A percentile compares a stretch with the other conserved stretches of the same genome.
phyloP scores from a whole-genome alignment of 139 green algal genomes.

The Pycnococcus provasolii region DNA sequence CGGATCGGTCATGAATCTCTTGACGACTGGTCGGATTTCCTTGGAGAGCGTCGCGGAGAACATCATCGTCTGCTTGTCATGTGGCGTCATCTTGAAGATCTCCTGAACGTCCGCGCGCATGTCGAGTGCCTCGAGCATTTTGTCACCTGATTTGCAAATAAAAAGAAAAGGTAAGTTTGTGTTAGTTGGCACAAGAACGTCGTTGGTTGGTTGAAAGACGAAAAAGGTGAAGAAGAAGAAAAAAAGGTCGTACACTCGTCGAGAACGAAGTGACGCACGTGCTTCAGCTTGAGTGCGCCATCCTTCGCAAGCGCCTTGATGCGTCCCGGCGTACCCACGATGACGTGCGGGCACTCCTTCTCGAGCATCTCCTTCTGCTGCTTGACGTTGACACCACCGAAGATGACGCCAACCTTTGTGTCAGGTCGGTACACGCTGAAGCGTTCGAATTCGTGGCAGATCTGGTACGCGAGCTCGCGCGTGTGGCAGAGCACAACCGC shows the following conservation, averaged over 20 bases:
- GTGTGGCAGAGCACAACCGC: slow-evolving; percentile 95
- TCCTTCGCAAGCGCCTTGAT: slow-evolving; percentile 68
- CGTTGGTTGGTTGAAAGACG: too few relatives aligned
- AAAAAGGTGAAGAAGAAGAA: too few relatives aligned
- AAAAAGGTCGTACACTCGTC: slow-evolving; percentile 70
- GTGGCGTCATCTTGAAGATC: slow-evolving; percentile 97
- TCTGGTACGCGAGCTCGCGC: slow-evolving; percentile 97
- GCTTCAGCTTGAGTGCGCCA: slow-evolving; percentile 62
- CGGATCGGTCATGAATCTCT: slow-evolving; percentile 95
- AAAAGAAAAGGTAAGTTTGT: too few relatives aligned
- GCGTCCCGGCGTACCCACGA: slow-evolving; percentile 92
- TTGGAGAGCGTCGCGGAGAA: slow-evolving; percentile 87
- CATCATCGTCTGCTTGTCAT: slow-evolving; percentile 99
- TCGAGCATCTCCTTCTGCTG: slow-evolving; percentile 70
- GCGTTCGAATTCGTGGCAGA: slow-evolving; percentile 93
- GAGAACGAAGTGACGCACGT: slow-evolving; percentile 89
- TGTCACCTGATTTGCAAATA: slow-evolving; percentile 49
- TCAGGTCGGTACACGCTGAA: slow-evolving; percentile 76
- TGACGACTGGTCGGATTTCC: slow-evolving; percentile 87
- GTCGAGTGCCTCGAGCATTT: slow-evolving; percentile 91
- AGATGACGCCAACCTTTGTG: slow-evolving; percentile 86
- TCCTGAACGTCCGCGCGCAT: slow-evolving; percentile 95
- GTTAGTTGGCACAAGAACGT: too few relatives aligned
- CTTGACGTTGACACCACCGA: slow-evolving; percentile 80
- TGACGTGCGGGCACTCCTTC: slow-evolving; percentile 74